These are phyloP conservation scores for Skeletonema tropicum DNA, from an alignment of 108 stramenopile genomes.

Conservation along the genomic window DNA sequence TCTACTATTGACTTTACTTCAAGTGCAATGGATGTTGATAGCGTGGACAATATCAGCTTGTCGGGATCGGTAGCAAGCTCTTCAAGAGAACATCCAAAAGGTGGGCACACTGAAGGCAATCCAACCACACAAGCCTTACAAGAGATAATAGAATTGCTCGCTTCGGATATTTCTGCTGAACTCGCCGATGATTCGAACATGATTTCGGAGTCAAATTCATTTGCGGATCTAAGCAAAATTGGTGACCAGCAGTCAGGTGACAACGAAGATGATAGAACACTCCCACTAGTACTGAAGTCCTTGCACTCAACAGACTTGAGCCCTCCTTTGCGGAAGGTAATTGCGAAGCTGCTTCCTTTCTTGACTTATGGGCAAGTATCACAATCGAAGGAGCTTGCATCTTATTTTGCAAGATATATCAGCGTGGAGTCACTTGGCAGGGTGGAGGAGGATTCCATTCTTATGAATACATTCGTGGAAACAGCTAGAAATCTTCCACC, in stretches of 20 bases:
- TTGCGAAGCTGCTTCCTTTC: conserved; percentile 84
- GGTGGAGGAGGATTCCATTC: conserved; percentile 25
- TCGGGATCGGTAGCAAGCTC: conserved; percentile 40
- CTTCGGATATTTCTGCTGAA: conserved; percentile 74
- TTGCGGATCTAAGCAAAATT: conserved; percentile 20
- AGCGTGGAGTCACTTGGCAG: conserved; percentile 47
- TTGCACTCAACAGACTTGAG: conserved; percentile 70
- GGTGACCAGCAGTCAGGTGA: conserved; percentile 26
- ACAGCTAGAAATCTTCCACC: conserved; percentile 78
- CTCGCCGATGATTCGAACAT: conserved; percentile 26
- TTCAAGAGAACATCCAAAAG: conserved; percentile 5
- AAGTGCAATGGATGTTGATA: conserved; percentile 29
- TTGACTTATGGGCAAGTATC: conserved; percentile 79
- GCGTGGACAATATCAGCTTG: not conserved
- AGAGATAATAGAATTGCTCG: conserved; percentile 78
- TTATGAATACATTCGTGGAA: conserved; percentile 83
- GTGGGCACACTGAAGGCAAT: conserved; percentile 24
- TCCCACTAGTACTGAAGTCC: conserved; percentile 70
- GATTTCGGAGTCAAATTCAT: conserved; percentile 20
- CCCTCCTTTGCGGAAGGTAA: conserved; percentile 76
- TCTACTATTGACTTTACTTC: conserved; percentile 9
- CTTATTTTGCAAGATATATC: conserved; percentile 65
- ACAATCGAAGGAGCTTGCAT: conserved; percentile 70
- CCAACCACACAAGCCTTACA: conserved; percentile 74
- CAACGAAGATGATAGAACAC: conserved; percentile 63